Percentiles rank a stretch among this genome's conserved stretches.
Evolutionary conservation across 2,329 filamentous ascomycete species (phyloP).

Genomic region (Ophiostoma sp.): DNA sequence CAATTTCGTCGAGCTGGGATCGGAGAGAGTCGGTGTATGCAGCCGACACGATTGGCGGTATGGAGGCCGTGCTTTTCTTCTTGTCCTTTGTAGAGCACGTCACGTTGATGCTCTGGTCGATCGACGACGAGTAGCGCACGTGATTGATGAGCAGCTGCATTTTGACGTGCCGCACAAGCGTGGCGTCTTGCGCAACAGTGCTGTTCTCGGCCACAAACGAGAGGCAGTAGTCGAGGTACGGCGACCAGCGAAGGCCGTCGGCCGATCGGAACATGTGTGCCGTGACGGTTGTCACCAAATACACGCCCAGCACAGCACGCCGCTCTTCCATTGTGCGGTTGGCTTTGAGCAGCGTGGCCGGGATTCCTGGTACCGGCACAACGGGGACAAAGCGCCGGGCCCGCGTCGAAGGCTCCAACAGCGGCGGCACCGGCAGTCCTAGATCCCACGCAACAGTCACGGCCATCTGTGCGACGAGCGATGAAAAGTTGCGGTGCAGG

Average conservation of each 20-base stretch:
- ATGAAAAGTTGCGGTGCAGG: neutral
- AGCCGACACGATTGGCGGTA: neutral
- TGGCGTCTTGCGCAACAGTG: slow-evolving; percentile 26
- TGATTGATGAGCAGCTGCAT: slow-evolving; percentile 39
- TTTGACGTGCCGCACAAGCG: slow-evolving; percentile 41
- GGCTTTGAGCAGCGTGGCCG: neutral
- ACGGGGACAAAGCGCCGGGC: neutral
- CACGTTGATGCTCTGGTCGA: neutral
- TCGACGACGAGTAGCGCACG: slow-evolving; percentile 23
- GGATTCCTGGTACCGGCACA: neutral
- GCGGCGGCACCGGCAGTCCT: neutral
- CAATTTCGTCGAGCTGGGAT: neutral
- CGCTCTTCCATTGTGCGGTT: neutral
- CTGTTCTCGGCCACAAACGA: neutral
- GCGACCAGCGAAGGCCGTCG: neutral
- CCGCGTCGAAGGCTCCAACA: neutral
- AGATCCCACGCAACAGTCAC: neutral
- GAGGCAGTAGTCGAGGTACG: neutral
- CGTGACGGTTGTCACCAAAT: neutral
- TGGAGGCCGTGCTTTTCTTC: neutral
- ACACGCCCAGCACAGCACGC: neutral
- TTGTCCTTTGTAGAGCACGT: neutral
- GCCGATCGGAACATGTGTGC: neutral
- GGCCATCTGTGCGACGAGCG: neutral
- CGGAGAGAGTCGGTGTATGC: neutral